Conservation (phyloP, 192 early-diverging fungal species). For the Fimicolochytrium jonesii region DNA sequence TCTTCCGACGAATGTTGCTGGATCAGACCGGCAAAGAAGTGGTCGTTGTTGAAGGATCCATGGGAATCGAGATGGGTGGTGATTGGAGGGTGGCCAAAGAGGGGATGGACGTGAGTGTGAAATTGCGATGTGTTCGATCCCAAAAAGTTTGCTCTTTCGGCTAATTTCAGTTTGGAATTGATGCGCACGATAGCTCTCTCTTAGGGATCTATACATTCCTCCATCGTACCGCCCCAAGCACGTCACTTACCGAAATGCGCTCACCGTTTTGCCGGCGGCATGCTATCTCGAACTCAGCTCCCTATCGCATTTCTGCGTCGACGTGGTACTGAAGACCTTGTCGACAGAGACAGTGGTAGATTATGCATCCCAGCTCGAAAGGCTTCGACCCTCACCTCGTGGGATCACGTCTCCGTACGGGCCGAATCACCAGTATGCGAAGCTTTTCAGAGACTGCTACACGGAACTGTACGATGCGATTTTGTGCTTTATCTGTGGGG, state of each 20-base stretch:
- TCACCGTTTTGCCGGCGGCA: constrained; percentile 24
- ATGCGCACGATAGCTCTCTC: neutral
- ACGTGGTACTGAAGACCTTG: constrained; percentile 11
- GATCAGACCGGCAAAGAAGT: constrained; percentile 10
- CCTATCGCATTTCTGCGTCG: constrained; percentile 24
- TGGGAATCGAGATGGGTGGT: constrained; percentile 13
- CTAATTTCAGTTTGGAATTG: too few species aligned
- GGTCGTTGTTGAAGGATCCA: constrained; percentile 8
- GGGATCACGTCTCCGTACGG: constrained; percentile 10
- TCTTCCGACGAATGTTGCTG: constrained; percentile 22
- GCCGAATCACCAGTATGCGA: constrained; percentile 1
- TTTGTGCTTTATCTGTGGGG: constrained; percentile 4
- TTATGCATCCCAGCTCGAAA: constrained; percentile 22
- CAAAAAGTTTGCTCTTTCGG: too few species aligned
- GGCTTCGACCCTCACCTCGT: constrained; percentile 1
- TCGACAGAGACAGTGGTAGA: constrained; percentile 13
- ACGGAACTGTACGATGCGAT: constrained; percentile 3
- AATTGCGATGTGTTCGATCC: too few species aligned
- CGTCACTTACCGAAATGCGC: constrained; percentile 8
- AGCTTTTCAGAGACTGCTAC: constrained; percentile 3
- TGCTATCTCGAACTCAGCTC: constrained; percentile 34
- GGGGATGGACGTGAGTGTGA: constrained; percentile 21
- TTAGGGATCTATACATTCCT: constrained; percentile 18
- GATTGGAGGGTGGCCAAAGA: constrained; percentile 13
- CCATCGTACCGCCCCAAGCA: neutral